Conservation (phyloP, 768 basidiomycete species). For the Amanita fuliginea region DNA sequence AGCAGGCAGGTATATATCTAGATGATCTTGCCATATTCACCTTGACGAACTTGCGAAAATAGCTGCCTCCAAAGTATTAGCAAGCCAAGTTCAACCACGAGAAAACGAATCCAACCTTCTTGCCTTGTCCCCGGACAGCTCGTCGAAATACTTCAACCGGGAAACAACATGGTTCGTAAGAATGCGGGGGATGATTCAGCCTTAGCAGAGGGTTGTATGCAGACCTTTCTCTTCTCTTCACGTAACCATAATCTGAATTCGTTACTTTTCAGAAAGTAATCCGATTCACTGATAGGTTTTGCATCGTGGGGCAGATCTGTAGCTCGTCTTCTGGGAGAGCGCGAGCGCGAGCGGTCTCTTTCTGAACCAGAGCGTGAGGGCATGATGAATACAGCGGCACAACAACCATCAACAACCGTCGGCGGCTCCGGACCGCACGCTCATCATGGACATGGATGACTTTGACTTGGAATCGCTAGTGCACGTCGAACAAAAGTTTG, state of each 20-base stretch:
- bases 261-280: conserved; percentile 82
- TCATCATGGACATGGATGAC: conserved; percentile 12
- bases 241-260: conserved; percentile 87
- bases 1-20: background rate
- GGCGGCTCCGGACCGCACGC: background rate
- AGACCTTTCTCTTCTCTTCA: conserved; percentile 43
- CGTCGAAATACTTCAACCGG: conserved; percentile 64
- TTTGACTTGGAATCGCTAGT: conserved; percentile 54
- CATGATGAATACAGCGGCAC: conserved; percentile 14
- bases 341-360: conserved; percentile 29
- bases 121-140: conserved; percentile 73
- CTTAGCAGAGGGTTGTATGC: conserved; percentile 11
- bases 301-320: conserved; percentile 41
- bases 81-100: conserved; percentile 11
- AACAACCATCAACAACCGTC: background rate
- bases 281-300: conserved; percentile 63
- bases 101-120: conserved; percentile 41
- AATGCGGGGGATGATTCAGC: conserved; percentile 4
- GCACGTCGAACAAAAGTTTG: conserved; percentile 54
- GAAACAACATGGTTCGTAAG: background rate
- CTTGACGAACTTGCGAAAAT: conserved; percentile 91
- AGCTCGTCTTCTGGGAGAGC: conserved; percentile 31
- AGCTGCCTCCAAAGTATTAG: conserved; percentile 36
- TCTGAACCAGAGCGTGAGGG: conserved; percentile 25
- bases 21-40: conserved; percentile 19